Base-by-base conservation (phyloP, 129 eudicot species). In the Flaveria linearis region DNA sequence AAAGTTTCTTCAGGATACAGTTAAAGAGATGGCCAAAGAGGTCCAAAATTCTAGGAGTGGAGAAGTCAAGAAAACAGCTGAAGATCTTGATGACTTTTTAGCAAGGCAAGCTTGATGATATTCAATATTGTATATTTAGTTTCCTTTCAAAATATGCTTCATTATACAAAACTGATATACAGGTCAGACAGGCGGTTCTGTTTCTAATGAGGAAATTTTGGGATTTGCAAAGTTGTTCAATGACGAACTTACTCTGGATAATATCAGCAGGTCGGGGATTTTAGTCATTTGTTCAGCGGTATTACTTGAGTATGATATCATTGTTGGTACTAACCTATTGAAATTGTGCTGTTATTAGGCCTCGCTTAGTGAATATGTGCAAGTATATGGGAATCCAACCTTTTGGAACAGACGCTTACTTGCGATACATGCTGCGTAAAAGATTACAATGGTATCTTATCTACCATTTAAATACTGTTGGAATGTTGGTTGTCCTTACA, bases 351-450 rank as follows among this genome's bases (percentile, higher is more conserved):
- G 17, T 8, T 82, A 51, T 66, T 91, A 93, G 98, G 89, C 93
- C 98, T 78, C 92, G 98, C n/a, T 83, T 93, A 75, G 94, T 91
- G 84, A 90, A 87, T 65, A 93, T 93, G 98, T 93, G 98, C 88
- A 93, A 93, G 84, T 93, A 93, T 78, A 93, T 93, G 98, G 96
- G 96, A 61, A 90, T 93, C 84, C 87, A 49, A 57, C 92, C 98
- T 50, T 90, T 61, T 71, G 98, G 98, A 47, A 93, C 97, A 18
- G 98, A 93, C 77, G 88, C 93, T 53, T 90, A 88, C 75, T 73
- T 93, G 76, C 92, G 97, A 16, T 91, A 83, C 82, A 82, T 81
- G 93, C 96, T 93, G 18, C 88, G 98, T 10, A 88, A 85, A 68
- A 85, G 90, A 75, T 87, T 93, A 62, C 84, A 76, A 78, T 72